These are phyloP conservation scores for Aquilaria sinensis DNA, from an alignment of 345 rosid genomes.

Conservation along the genomic window DNA sequence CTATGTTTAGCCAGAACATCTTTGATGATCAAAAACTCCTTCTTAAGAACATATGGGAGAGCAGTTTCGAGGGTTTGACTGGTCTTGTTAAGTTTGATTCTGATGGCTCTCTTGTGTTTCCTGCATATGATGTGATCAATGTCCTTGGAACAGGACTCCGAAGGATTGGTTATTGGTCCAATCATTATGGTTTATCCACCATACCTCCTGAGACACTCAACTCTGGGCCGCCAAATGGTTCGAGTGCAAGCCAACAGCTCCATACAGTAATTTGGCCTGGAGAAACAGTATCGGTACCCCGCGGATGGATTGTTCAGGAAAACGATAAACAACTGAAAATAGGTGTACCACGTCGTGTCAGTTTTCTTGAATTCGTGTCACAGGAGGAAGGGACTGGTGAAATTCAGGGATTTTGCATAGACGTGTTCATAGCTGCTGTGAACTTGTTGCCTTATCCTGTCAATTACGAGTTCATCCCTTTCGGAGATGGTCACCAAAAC, in stretches of 20 bases:
- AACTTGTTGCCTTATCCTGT: constrained; percentile 64
- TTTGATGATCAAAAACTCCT: constrained; percentile 54
- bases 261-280: constrained; percentile 71
- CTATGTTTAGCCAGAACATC: constrained; percentile 42
- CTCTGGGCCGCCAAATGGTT: constrained; percentile 14
- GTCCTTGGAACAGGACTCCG: constrained; percentile 30
- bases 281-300: constrained; percentile 56
- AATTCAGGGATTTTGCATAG: constrained; percentile 68
- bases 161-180: constrained; percentile 73
- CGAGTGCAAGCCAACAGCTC: constrained; percentile 42
- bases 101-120: constrained; percentile 35
- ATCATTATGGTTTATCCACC: constrained; percentile 42
- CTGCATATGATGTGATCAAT: constrained; percentile 78
- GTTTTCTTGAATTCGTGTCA: constrained; percentile 70
- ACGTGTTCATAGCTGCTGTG: constrained; percentile 63
- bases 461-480: constrained; percentile 55
- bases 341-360: constrained; percentile 72
- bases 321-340: constrained; percentile 52
- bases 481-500: constrained; percentile 67
- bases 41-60: constrained; percentile 38
- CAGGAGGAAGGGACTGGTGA: constrained; percentile 36
- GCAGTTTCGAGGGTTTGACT: constrained; percentile 65
- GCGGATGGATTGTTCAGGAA: constrained; percentile 79
- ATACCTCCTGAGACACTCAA: constrained; percentile 33
- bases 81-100: constrained; percentile 57